phyloP scores from a whole-genome alignment of 352 stramenopile genomes.

The Discostella stelligera region DNA sequence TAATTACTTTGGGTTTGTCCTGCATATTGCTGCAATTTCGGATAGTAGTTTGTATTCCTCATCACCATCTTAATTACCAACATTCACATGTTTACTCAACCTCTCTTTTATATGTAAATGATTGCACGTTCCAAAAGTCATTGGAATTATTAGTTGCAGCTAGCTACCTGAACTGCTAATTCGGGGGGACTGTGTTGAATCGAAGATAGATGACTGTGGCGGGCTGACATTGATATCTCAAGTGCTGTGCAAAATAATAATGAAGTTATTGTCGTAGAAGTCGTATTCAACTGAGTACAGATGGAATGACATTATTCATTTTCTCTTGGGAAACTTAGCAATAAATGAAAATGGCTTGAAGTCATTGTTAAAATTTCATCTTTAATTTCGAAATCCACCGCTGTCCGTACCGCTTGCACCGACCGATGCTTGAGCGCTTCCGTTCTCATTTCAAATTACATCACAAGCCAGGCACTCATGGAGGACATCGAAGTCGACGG shows the following conservation, averaged over 20 bases:
- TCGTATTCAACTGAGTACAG: too few relatives aligned
- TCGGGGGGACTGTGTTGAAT: not conserved
- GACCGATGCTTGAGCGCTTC: not conserved
- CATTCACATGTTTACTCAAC: not conserved
- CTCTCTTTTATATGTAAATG: not conserved
- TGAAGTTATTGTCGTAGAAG: too few relatives aligned
- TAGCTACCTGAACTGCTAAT: slow-evolving; percentile 46
- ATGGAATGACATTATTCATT: too few relatives aligned
- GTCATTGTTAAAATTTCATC: not conserved
- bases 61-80: not conserved
- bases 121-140: slow-evolving; percentile 3
- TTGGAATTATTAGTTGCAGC: slow-evolving; percentile 48
- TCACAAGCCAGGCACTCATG: slow-evolving; percentile 11
- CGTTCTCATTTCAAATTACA: not conserved
- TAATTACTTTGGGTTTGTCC: slow-evolving; percentile 63
- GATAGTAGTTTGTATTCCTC: slow-evolving; percentile 38
- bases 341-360: not conserved
- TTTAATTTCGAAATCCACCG: not conserved
- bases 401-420: not conserved
- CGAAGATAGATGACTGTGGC: too few relatives aligned
- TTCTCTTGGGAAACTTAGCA: too few relatives aligned
- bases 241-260: too few relatives aligned
- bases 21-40: slow-evolving; percentile 52
- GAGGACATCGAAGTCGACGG: slow-evolving; percentile 48
- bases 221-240: too few relatives aligned